These are phyloP conservation scores for Tricholoma sp. DNA, from an alignment of 768 basidiomycete genomes.

Conservation along the genomic window DNA sequence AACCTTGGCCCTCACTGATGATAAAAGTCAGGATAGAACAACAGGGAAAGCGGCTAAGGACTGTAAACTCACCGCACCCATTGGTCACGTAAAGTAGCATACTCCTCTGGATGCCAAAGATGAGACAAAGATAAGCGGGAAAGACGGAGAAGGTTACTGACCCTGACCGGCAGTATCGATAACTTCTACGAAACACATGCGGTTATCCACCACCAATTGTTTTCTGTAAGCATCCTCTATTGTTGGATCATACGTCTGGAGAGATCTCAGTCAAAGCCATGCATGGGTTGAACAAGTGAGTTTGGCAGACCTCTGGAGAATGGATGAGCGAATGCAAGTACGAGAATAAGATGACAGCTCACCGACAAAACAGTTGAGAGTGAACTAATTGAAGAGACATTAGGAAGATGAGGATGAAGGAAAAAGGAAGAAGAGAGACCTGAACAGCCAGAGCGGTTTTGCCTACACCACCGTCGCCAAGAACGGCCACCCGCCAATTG, in stretches of 20 bases:
- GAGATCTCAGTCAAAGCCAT: conserved; percentile 7
- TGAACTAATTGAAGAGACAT: conserved; percentile 55
- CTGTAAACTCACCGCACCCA: conserved; percentile 81
- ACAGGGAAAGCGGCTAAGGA: conserved; percentile 6
- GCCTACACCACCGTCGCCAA: conserved; percentile 96
- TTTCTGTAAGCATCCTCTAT: conserved; percentile 98
- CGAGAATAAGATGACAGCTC: conserved; percentile 27
- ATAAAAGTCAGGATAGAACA: conserved; percentile 4
- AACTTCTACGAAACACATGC: conserved; percentile 94
- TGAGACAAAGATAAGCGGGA: conserved; percentile 14
- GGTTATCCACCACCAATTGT: conserved; percentile 90
- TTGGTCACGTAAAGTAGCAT: conserved; percentile 93
- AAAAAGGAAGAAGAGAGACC: conserved; percentile 40
- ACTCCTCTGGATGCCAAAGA: conserved; percentile 70
- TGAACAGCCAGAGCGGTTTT: conserved; percentile 96
- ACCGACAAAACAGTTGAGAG: conserved; percentile 95
- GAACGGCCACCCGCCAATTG: conserved; percentile 92
- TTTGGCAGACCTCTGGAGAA: conserved; percentile 46
- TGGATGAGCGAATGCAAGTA: conserved; percentile 5
- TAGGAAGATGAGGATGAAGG: conserved; percentile 1
- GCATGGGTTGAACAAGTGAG: too few species aligned
- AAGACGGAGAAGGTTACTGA: conserved; percentile 33
- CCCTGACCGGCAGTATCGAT: conserved; percentile 98
- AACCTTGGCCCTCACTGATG: conserved; percentile 91
- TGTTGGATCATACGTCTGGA: conserved; percentile 93